Percentiles rank a stretch among this genome's conserved stretches.
These are phyloP conservation scores for Sclerotinia borealis DNA, from an alignment of 2,329 filamentous ascomycete species.

Conservation along the genomic window DNA sequence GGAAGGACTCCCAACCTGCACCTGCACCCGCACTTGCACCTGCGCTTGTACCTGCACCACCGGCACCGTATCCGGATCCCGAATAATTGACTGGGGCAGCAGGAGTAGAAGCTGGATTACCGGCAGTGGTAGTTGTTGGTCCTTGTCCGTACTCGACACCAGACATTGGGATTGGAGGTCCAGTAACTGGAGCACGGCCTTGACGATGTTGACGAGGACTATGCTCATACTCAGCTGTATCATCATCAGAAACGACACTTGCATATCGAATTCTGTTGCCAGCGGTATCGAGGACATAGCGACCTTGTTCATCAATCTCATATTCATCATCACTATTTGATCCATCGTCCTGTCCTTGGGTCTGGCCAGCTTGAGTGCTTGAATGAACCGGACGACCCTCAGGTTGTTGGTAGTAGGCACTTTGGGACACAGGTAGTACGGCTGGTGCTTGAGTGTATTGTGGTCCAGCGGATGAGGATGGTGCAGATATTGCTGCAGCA, in stretches of 20 bases:
- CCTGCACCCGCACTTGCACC: too few relatives aligned
- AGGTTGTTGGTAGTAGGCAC: slow-evolving; percentile 41
- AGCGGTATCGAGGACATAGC: slow-evolving; percentile 54
- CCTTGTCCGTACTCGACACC: slow-evolving; percentile 27
- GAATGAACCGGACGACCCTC: slow-evolving; percentile 29
- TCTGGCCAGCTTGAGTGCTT: slow-evolving; percentile 6
- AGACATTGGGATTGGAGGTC: slow-evolving; percentile 20
- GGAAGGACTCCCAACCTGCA: slow-evolving; percentile 69
- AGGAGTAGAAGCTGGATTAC: slow-evolving; percentile 15
- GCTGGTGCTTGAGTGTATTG: slow-evolving; percentile 40
- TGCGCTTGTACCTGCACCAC: slow-evolving; percentile 53
- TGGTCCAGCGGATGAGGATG: slow-evolving; percentile 25
- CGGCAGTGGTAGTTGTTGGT: slow-evolving; percentile 14
- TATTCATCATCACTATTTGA: slow-evolving; percentile 68
- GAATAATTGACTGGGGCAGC: slow-evolving; percentile 51
- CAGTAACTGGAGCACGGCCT: slow-evolving; percentile 17
- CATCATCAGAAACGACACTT: slow-evolving; percentile 44
- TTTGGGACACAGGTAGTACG: slow-evolving; percentile 36
- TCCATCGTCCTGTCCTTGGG: slow-evolving; percentile 34
- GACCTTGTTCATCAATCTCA: slow-evolving; percentile 54
- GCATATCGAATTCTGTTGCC: slow-evolving; percentile 51
- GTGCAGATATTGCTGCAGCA: slow-evolving; percentile 17
- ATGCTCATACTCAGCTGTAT: slow-evolving; percentile 53
- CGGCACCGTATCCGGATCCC: slow-evolving; percentile 55
- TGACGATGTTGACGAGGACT: slow-evolving; percentile 26